A percentile compares a stretch with the other conserved stretches of the same genome.
These are phyloP conservation scores for Metschnikowia cerradonensis DNA, from an alignment of 805 yeast genomes.

Conservation along the genomic window DNA sequence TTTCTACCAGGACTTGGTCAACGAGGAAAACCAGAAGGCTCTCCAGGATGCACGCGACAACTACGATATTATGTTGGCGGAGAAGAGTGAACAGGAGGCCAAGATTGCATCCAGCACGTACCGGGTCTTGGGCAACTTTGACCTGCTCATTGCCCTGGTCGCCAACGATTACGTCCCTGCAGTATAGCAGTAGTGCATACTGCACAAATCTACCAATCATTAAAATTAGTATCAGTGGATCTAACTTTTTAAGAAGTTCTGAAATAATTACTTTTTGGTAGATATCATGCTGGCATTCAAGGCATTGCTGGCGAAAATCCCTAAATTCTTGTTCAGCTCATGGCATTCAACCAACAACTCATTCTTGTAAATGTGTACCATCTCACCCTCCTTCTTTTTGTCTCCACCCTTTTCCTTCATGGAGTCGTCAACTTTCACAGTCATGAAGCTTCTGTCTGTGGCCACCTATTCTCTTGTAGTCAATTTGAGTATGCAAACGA, in stretches of 20 bases:
- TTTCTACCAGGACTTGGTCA: conserved; percentile 60
- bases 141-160: conserved; percentile 43
- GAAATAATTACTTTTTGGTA: conserved; percentile 52
- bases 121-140: conserved; percentile 56
- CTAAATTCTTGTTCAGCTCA: conserved; percentile 63
- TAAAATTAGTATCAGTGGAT: too few species aligned
- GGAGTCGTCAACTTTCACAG: conserved; percentile 85
- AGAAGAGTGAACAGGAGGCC: conserved; percentile 43
- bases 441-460: conserved; percentile 79
- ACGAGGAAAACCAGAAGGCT: conserved; percentile 57
- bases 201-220: too few species aligned
- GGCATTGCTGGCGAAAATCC: conserved; percentile 58
- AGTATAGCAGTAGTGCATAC: not conserved
- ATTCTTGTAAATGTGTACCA: conserved; percentile 80
- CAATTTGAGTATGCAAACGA: conserved; percentile 67
- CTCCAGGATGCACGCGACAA: conserved; percentile 49
- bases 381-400: conserved; percentile 76
- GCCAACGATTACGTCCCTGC: conserved; percentile 35
- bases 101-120: conserved; percentile 49
- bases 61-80: conserved; percentile 36
- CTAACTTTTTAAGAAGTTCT: too few species aligned
- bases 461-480: conserved; percentile 74
- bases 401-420: conserved; percentile 82
- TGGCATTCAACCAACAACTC: conserved; percentile 76
- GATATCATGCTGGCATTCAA: conserved; percentile 67